These are phyloP conservation scores for Globisporangium barbulae DNA, from an alignment of 352 stramenopile species.

Conservation along the genomic window DNA sequence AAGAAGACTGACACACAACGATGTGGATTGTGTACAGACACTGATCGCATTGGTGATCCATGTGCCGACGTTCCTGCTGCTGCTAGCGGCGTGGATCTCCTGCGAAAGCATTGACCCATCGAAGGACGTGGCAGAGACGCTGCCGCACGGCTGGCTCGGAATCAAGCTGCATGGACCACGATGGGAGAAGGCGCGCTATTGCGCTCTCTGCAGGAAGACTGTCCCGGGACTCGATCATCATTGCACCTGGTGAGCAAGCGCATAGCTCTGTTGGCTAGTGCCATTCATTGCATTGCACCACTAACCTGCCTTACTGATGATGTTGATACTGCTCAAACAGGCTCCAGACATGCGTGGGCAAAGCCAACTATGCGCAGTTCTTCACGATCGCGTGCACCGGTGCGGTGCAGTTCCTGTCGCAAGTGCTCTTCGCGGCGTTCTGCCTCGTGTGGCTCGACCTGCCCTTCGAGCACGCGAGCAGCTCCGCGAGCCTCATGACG, in stretches of 20 bases:
- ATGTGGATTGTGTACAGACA: constrained; percentile 28
- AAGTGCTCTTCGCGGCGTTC: constrained; percentile 46
- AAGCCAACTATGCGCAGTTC: constrained; percentile 85
- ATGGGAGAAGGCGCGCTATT: constrained; percentile 84
- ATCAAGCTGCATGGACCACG: constrained; percentile 57
- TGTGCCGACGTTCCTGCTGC: constrained; percentile 38
- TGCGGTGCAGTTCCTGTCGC: constrained; percentile 63
- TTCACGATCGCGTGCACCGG: constrained; percentile 72
- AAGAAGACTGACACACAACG: constrained; percentile 12
- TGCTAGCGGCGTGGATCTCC: constrained; percentile 62
- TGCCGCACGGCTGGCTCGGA: constrained; percentile 63
- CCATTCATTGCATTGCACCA: background rate
- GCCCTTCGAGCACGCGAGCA: constrained; percentile 20
- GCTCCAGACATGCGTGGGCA: constrained; percentile 83
- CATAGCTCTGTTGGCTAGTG: background rate
- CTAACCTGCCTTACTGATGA: background rate
- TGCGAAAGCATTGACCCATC: constrained; percentile 72
- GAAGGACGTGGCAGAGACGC: constrained; percentile 28
- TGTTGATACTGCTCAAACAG: constrained; percentile 15
- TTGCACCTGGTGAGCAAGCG: constrained; percentile 61
- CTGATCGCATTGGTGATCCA: constrained; percentile 51
- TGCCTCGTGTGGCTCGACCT: constrained; percentile 61
- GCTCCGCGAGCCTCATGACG: constrained; percentile 28
- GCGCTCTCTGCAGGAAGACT: constrained; percentile 70
- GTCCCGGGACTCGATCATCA: constrained; percentile 83